Evolutionary conservation across 148 eudicot genomes (phyloP).

Genomic region (Polygonum maritimum): DNA sequence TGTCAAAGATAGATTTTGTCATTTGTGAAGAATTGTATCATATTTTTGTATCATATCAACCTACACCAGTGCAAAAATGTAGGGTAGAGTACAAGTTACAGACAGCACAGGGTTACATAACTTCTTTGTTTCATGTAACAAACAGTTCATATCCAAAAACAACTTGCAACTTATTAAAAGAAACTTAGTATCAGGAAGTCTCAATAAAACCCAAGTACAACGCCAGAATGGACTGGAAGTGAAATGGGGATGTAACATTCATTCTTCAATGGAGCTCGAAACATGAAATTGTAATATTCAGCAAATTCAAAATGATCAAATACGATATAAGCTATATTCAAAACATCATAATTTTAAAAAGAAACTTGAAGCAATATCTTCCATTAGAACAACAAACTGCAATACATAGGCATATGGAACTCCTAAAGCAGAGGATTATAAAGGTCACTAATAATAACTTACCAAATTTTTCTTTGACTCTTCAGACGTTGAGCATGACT

Average conservation of each 20-base stretch:
- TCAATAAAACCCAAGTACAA: background rate
- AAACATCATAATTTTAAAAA: background rate
- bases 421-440: background rate
- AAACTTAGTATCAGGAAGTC: background rate
- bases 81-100: background rate
- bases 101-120: background rate
- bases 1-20: background rate
- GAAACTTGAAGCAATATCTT: background rate
- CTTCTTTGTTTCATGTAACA: background rate
- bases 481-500: slow-evolving; percentile 38
- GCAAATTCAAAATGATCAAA: background rate
- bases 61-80: background rate
- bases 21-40: background rate
- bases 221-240: background rate
- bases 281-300: background rate
- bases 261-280: background rate
- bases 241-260: background rate
- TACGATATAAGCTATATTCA: background rate
- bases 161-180: background rate
- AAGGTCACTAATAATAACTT: slow-evolving; percentile 10
- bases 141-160: background rate
- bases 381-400: background rate
- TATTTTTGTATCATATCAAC: background rate
- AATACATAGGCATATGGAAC: background rate
- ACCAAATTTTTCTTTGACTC: slow-evolving; percentile 90